phyloP scores from a whole-genome alignment of 2,329 filamentous ascomycete species.

The Claviceps pazoutovae region DNA sequence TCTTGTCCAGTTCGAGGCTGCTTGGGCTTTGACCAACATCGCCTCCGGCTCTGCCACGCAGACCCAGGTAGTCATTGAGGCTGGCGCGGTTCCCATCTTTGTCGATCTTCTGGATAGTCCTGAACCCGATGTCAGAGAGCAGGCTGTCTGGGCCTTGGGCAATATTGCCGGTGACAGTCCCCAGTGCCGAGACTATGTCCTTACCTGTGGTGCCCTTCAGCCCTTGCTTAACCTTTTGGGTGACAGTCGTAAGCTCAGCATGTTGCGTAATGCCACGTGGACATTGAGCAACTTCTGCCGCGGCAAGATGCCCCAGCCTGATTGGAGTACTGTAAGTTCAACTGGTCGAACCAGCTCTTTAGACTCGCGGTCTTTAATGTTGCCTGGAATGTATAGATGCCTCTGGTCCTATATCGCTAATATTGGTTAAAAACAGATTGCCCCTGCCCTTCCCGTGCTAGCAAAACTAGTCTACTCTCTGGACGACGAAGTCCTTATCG shows the following conservation, averaged over 20 bases:
- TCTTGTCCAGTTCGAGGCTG: constrained; percentile 95
- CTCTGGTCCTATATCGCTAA: too few relatives aligned
- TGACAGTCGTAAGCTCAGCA: constrained; percentile 96
- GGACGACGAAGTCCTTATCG: constrained; percentile 94
- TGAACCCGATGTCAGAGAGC: constrained; percentile 93
- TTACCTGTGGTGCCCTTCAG: constrained; percentile 79
- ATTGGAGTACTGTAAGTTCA: constrained; percentile 76
- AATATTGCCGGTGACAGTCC: constrained; percentile 99
- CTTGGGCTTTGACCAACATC: constrained; percentile 98
- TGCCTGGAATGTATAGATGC: too few relatives aligned
- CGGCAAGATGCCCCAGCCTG: constrained; percentile 96
- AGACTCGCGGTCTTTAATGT: too few relatives aligned
- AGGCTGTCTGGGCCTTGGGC: constrained; percentile 95
- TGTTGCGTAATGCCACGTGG: constrained; percentile 98
- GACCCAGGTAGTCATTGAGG: constrained; percentile 97
- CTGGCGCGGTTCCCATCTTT: constrained; percentile 94
- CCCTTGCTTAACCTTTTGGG: constrained; percentile 81
- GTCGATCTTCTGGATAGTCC: constrained; percentile 91
- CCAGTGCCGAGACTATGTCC: constrained; percentile 90
- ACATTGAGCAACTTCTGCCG: constrained; percentile 99
- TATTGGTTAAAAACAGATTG: constrained; percentile 46
- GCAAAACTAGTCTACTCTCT: constrained; percentile 97
- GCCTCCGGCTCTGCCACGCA: constrained; percentile 93
- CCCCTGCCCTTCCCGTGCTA: constrained; percentile 84
- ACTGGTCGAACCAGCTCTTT: neutral